Conservation (phyloP, 495 filamentous ascomycete species). For the Aspergillus saccharolyticus region DNA sequence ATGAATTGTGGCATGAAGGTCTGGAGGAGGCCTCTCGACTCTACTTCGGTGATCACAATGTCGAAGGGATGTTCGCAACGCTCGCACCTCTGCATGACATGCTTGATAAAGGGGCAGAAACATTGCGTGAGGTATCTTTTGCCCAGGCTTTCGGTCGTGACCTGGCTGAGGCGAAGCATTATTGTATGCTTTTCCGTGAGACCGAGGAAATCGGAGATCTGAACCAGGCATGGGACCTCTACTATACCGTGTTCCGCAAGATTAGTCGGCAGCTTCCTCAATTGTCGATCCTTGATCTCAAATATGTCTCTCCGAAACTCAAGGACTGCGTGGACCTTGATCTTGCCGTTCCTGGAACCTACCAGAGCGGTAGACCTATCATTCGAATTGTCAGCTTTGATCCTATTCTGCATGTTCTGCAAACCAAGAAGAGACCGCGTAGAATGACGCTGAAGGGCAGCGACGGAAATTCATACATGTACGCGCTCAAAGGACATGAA, state of each 20-base stretch:
- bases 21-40: constrained; percentile 92
- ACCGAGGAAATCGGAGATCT: constrained; percentile 88
- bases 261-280: constrained; percentile 92
- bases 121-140: constrained; percentile 91
- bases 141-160: constrained; percentile 97
- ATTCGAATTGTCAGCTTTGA: constrained; percentile 87
- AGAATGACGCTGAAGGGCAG: constrained; percentile 84
- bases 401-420: constrained; percentile 81
- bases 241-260: constrained; percentile 94
- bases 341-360: constrained; percentile 90
- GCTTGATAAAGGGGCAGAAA: constrained; percentile 85
- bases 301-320: constrained; percentile 92
- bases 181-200: constrained; percentile 83
- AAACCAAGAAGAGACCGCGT: constrained; percentile 91
- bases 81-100: constrained; percentile 87
- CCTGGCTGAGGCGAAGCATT: constrained; percentile 87
- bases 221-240: constrained; percentile 97
- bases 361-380: constrained; percentile 79
- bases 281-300: constrained; percentile 84
- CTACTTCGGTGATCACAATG: constrained; percentile 91
- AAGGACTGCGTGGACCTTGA: constrained; percentile 78
- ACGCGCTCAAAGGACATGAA: constrained; percentile 91
- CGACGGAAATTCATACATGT: constrained; percentile 80
- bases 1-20: constrained; percentile 98
- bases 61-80: constrained; percentile 92